Percentiles rank a stretch among this genome's conserved stretches.
phyloP scores from a whole-genome alignment of 169 alveolate genomes.

The Cryptosporidium meleagridis region DNA sequence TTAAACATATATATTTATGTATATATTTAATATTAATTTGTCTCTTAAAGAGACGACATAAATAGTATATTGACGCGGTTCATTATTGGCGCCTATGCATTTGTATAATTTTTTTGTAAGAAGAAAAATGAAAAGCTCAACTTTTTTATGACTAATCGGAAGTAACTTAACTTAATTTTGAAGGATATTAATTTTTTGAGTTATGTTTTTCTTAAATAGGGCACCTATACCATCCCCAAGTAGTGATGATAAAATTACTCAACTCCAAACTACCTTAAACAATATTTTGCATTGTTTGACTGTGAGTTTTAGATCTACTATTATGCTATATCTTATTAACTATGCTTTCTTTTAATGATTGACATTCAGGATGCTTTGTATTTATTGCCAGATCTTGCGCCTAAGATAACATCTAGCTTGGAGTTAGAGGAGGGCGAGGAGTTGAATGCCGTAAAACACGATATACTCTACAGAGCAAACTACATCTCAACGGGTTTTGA shows the following conservation, averaged over 20 bases:
- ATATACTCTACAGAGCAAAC: conserved; percentile 61
- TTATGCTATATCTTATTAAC: neutral
- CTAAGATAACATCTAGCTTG: conserved; percentile 1
- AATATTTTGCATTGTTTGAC: conserved; percentile 52
- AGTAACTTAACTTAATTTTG: neutral
- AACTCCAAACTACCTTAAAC: conserved; percentile 54
- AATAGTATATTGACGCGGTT: neutral
- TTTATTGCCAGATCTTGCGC: conserved; percentile 53
- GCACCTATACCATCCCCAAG: conserved; percentile 60
- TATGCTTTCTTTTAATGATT: neutral
- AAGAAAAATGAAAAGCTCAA: neutral
- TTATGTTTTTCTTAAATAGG: conserved; percentile 18
- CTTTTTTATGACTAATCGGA: neutral
- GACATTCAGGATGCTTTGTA: conserved; percentile 43
- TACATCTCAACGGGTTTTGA: conserved; percentile 40
- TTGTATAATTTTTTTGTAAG: neutral
- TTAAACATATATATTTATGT: neutral
- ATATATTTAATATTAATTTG: neutral
- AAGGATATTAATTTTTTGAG: neutral
- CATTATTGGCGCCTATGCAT: neutral
- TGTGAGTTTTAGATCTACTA: conserved; percentile 35
- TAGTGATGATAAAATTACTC: conserved; percentile 37
- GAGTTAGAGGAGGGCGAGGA: conserved; percentile 6
- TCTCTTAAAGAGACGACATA: conserved; percentile 58
- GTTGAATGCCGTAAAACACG: conserved; percentile 3